Evolutionary conservation across 768 basidiomycete species (phyloP), one percentile per base, ranked within the genome.

Genomic region (Kondoa subrosea): DNA sequence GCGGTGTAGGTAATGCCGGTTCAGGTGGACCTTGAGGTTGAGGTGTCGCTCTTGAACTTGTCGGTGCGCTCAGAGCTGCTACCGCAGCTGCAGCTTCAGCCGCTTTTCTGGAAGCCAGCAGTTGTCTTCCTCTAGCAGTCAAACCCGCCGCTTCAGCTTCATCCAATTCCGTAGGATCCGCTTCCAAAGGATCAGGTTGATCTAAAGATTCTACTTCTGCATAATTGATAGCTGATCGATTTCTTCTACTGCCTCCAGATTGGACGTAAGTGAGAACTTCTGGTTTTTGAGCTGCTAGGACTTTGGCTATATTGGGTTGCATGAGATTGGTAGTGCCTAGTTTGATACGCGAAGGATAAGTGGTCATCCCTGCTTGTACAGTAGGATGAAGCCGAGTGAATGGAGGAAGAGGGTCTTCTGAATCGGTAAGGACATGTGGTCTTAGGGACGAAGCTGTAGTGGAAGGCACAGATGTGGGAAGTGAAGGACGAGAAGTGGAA

Each of bases 251-350:
- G 17, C 74, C 71, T 65, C 68, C 71, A 26, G 73, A 73, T 15
- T n/a, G 63, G 62, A 0, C 72, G 81, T 1, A 82, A 77, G 0
- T 81, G 75, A n/a, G 72, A 70, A 15, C 71, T 83, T 29, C 59
- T 67, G 68, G 64, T 34, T 67, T 29, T 17, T 56, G 34, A 33
- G 68, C 67, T 25, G 34, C 32, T 4, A 4, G 27, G n/a, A 8
- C 65, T 4, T 68, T 78, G 34, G 80, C 77, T 14, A 84, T 73
- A 72, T 89, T 83, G 25, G 95, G 95, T 74, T 99, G 95, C 77
- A 97, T 82, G 72, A 99, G 84, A 3, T 91, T 83, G 0, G 89
- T 87, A 1, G 87, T 82, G 17, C 95, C 95, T 0, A 93, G 92
- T 29, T 88, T 85, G 64, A 97, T 79, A n/a, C 93, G 83, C 3